These are phyloP conservation scores for Tolypocladium ophioglossoides DNA, from an alignment of 2,329 filamentous ascomycete genomes.

Conservation along the genomic window DNA sequence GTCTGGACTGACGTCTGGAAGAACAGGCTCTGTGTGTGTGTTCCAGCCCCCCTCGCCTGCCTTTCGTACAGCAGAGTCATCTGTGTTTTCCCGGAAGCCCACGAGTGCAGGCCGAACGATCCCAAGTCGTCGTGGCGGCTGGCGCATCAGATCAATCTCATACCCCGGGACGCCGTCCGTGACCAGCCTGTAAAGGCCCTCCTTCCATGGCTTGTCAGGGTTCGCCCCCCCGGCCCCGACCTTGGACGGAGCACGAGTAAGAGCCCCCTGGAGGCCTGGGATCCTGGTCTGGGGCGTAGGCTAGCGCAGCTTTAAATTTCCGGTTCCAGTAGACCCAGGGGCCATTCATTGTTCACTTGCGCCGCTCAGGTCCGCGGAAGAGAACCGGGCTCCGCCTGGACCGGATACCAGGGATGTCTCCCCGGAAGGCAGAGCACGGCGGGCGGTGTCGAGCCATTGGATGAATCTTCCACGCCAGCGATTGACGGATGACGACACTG, in stretches of 20 bases:
- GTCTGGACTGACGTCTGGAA: not conserved
- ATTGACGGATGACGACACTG: not conserved
- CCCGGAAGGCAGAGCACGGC: conserved; percentile 1
- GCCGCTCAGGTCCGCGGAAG: conserved; percentile 7
- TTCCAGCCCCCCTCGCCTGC: not conserved
- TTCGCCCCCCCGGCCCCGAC: not conserved
- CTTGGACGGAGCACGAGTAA: too few relatives aligned
- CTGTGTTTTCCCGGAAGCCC: too few relatives aligned
- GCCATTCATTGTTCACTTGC: not conserved
- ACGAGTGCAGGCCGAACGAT: not conserved
- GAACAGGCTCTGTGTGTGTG: not conserved
- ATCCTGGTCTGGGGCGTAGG: conserved; percentile 3
- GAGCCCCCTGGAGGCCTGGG: too few relatives aligned
- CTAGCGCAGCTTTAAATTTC: conserved; percentile 6
- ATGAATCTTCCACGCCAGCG: not conserved
- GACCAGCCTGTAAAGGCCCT: conserved; percentile 1
- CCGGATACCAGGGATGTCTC: conserved; percentile 5
- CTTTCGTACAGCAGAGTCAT: not conserved
- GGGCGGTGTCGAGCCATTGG: not conserved
- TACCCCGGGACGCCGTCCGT: conserved; percentile 6
- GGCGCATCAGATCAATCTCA: conserved; percentile 8
- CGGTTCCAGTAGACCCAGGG: not conserved
- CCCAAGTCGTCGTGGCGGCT: not conserved
- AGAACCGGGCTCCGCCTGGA: conserved; percentile 6
- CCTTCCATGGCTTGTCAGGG: not conserved